Percentiles rank a stretch among this genome's conserved stretches.
phyloP scores from a whole-genome alignment of 73 alveolate genomes.

The Paramecium sonneborni region DNA sequence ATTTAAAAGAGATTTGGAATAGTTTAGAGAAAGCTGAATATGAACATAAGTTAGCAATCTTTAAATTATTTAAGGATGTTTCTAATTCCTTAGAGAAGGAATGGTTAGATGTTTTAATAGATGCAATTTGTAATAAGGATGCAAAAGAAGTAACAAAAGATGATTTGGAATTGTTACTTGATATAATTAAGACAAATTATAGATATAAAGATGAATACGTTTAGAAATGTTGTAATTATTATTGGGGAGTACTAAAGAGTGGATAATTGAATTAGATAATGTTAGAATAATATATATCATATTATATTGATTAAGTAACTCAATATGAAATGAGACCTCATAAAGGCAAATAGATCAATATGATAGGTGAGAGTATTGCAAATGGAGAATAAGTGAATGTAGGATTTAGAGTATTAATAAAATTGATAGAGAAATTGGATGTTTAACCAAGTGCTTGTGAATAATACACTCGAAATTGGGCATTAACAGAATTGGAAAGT shows the following conservation, averaged over 20 bases:
- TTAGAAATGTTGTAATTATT: constrained; percentile 25
- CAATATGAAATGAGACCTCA: constrained; percentile 41
- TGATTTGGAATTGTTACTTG: constrained; percentile 73
- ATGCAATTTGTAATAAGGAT: constrained; percentile 65
- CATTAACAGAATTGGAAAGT: constrained; percentile 42
- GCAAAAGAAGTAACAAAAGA: constrained; percentile 69
- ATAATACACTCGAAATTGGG: background rate
- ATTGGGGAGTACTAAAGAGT: background rate
- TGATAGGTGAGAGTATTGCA: background rate
- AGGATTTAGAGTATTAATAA: background rate
- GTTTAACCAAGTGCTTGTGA: constrained; percentile 38
- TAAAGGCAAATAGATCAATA: background rate
- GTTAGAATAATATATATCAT: constrained; percentile 33
- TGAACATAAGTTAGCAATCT: constrained; percentile 76
- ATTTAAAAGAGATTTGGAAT: constrained; percentile 78
- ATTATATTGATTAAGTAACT: constrained; percentile 46
- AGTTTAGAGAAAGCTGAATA: constrained; percentile 76
- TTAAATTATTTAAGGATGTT: constrained; percentile 73
- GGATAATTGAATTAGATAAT: constrained; percentile 1
- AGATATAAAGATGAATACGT: constrained; percentile 20
- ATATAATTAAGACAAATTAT: constrained; percentile 65
- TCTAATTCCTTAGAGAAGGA: constrained; percentile 61
- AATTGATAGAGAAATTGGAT: constrained; percentile 37
- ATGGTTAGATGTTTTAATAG: constrained; percentile 61
- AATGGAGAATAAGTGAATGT: background rate